Evolutionary conservation across 805 yeast species (phyloP).

Genomic region (Teunomyces atbi): DNA sequence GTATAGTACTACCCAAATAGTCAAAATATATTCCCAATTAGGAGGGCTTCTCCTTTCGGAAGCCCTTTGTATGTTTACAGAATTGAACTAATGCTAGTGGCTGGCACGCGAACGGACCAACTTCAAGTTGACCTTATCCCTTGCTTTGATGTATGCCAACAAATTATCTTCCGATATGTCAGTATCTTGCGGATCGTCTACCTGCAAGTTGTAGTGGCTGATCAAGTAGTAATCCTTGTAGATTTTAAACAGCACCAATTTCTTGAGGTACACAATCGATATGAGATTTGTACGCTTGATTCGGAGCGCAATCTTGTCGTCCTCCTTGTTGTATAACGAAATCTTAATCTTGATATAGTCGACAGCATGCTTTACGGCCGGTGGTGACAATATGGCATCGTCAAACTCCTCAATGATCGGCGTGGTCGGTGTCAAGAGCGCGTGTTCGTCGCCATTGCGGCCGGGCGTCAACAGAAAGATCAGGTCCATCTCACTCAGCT

Average conservation of each 20-base stretch:
- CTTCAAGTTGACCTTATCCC: slow-evolving; percentile 23
- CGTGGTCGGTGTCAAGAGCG: slow-evolving; percentile 12
- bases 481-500: slow-evolving; percentile 11
- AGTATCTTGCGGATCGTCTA: slow-evolving; percentile 10
- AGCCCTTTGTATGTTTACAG: slow-evolving; percentile 2
- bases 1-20: not conserved
- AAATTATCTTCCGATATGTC: slow-evolving; percentile 12
- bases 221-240: slow-evolving; percentile 28
- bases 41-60: not conserved
- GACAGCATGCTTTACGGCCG: not conserved
- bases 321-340: slow-evolving; percentile 22
- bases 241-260: slow-evolving; percentile 26
- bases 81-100: slow-evolving; percentile 1
- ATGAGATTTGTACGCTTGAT: slow-evolving; percentile 22
- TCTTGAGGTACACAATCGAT: slow-evolving; percentile 26
- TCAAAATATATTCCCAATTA: not conserved
- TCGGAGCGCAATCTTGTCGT: slow-evolving; percentile 29
- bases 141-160: slow-evolving; percentile 17
- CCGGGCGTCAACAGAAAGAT: slow-evolving; percentile 10
- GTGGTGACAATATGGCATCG: slow-evolving; percentile 3
- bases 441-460: slow-evolving; percentile 1
- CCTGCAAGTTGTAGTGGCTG: slow-evolving; percentile 25
- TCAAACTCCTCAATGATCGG: slow-evolving; percentile 14
- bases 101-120: slow-evolving; percentile 19
- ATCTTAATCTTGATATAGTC: slow-evolving; percentile 27